phyloP scores from a whole-genome alignment of 176 grass and related monocot genomes.

The Pharus latifolius region DNA sequence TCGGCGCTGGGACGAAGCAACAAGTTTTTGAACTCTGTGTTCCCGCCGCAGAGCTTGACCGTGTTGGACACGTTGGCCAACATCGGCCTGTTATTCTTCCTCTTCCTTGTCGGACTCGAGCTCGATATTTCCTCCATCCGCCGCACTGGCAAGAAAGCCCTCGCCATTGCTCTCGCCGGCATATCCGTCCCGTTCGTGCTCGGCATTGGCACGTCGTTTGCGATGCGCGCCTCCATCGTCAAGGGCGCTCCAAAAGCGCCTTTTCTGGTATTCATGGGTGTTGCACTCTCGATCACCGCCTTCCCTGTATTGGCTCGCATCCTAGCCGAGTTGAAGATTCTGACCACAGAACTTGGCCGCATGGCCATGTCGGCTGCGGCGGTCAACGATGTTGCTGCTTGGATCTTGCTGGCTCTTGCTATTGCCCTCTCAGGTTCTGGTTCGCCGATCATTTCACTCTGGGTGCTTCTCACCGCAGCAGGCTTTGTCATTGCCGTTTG shows the following conservation, averaged over 20 bases:
- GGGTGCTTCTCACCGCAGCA: constrained; percentile 43
- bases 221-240: constrained; percentile 42
- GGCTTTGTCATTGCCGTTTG: constrained; percentile 23
- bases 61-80: constrained; percentile 72
- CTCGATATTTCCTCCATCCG: constrained; percentile 55
- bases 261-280: constrained; percentile 73
- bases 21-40: constrained; percentile 54
- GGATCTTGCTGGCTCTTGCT: constrained; percentile 67
- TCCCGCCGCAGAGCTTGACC: constrained; percentile 48
- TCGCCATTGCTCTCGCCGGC: constrained; percentile 42
- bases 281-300: constrained; percentile 76
- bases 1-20: constrained; percentile 64
- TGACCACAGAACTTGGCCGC: constrained; percentile 55
- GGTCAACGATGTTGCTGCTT: constrained; percentile 52
- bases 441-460: constrained; percentile 46
- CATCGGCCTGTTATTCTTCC: constrained; percentile 70
- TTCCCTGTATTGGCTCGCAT: constrained; percentile 71
- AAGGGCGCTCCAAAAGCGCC: constrained; percentile 23
- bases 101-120: constrained; percentile 79
- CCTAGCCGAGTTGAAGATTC: constrained; percentile 67
- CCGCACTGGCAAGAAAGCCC: constrained; percentile 48
- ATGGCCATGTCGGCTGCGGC: constrained; percentile 67
- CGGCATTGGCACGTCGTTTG: constrained; percentile 48
- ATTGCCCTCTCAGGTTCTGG: constrained; percentile 41
- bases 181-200: constrained; percentile 54